Evolutionary conservation across 768 basidiomycete species (phyloP).

Genomic region (Suillus placidus): DNA sequence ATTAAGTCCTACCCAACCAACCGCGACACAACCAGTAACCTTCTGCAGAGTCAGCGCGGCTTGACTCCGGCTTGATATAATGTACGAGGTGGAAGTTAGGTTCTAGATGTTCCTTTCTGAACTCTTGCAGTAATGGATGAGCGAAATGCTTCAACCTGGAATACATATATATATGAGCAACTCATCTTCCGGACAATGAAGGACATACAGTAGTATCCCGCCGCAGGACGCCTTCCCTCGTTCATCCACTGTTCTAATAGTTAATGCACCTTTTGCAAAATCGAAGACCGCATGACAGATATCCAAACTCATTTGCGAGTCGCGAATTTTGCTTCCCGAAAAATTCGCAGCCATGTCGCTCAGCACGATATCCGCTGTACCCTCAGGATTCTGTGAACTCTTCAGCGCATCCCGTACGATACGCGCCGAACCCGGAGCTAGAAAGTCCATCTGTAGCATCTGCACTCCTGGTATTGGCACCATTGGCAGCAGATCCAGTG

Average conservation of each 20-base stretch:
- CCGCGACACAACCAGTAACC: conserved; percentile 87
- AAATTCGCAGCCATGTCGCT: conserved; percentile 91
- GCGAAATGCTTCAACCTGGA: conserved; percentile 82
- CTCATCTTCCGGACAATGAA: conserved; percentile 3
- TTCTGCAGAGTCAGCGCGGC: conserved; percentile 76
- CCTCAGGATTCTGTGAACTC: conserved; percentile 32
- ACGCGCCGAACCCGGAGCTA: conserved; percentile 52
- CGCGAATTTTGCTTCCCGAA: conserved; percentile 67
- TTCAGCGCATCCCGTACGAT: conserved; percentile 45
- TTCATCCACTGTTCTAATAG: conserved; percentile 46
- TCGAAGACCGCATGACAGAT: conserved; percentile 74
- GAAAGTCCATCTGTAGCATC: conserved; percentile 78
- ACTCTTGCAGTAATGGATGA: conserved; percentile 71
- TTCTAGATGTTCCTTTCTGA: conserved; percentile 58
- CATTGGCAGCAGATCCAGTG: conserved; percentile 81
- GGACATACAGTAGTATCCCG: conserved; percentile 52
- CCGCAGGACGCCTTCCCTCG: conserved; percentile 46
- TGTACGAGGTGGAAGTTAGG: conserved; percentile 68
- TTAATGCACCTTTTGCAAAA: conserved; percentile 61
- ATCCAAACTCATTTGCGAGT: conserved; percentile 68
- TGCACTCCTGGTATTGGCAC: conserved; percentile 71
- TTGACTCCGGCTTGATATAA: conserved; percentile 81
- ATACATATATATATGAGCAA: neutral
- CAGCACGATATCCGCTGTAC: conserved; percentile 76
- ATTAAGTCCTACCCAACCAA: conserved; percentile 41